Evolutionary conservation across 768 basidiomycete species (phyloP), one percentile per base, ranked within the genome.

Genomic region (Mycena amicta): DNA sequence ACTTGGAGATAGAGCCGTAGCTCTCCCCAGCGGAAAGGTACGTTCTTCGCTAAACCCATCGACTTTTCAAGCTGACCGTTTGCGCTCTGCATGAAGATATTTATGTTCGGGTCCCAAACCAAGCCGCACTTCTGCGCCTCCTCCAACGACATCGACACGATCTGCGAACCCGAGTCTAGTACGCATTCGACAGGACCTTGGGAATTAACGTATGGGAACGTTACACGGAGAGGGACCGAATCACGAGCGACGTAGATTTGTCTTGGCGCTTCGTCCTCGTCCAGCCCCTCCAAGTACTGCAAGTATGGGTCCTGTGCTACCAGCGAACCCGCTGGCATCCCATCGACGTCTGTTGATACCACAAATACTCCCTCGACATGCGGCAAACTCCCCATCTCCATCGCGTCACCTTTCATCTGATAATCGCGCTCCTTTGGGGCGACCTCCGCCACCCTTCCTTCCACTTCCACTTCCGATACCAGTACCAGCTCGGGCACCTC

Each of bases 1-100:
- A 71, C 63, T 61, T 74, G 72, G 2, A 74, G 27, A 27, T 66
- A 70, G 2, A 70, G 15, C n/a, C n/a, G n/a, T n/a, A n/a, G n/a
- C 64, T 64, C 49, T 72, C 64, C 67, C 72, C 67, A n/a, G n/a
- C n/a, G n/a, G n/a, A n/a, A n/a, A n/a, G n/a, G n/a, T n/a, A n/a
- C n/a, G n/a, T n/a, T n/a, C n/a, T n/a, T n/a, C n/a, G n/a, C n/a
- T n/a, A n/a, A n/a, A n/a, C n/a, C n/a, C n/a, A n/a, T n/a, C n/a
- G n/a, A n/a, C n/a, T n/a, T n/a, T n/a, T n/a, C n/a, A n/a, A n/a
- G n/a, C n/a, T n/a, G n/a, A n/a, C n/a, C n/a, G n/a, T n/a, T n/a
- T n/a, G n/a, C n/a, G n/a, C n/a, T n/a, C n/a, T n/a, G n/a, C n/a
- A n/a, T n/a, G 13, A 63, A 43, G 0, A 74, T 64, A 1, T 39